Conservation (phyloP, 805 yeast genomes). For the Hanseniaspora taiwanica region DNA sequence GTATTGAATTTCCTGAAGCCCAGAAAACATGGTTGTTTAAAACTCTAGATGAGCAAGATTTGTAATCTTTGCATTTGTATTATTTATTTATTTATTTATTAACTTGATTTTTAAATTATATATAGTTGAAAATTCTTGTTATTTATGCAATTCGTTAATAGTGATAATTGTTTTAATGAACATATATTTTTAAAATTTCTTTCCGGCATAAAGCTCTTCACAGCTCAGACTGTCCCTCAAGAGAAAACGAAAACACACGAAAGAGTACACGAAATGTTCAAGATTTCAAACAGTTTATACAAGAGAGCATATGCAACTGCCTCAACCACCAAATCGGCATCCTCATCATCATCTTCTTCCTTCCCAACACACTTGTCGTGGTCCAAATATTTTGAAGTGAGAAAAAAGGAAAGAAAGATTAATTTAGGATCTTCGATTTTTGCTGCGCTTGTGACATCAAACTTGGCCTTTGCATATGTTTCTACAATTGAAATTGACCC, state of each 20-base stretch:
- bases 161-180: no score
- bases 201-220: no score
- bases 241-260: not conserved
- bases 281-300: not conserved
- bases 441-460: constrained; percentile 55
- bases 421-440: constrained; percentile 55
- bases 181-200: no score
- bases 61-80: not conserved
- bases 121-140: not conserved
- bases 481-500: constrained; percentile 80
- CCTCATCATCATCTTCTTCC: not conserved
- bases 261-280: not conserved
- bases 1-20: constrained; percentile 48
- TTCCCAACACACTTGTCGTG: constrained; percentile 36
- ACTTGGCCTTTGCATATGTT: constrained; percentile 58
- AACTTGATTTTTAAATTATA: no score
- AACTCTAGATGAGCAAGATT: constrained; percentile 58
- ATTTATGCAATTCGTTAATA: not conserved
- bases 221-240: not conserved
- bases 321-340: not conserved
- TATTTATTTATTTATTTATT: no score
- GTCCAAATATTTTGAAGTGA: constrained; percentile 66
- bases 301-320: not conserved
- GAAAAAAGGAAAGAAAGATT: constrained; percentile 61
- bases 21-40: constrained; percentile 36